Conservation (phyloP, 163 green algal species). For the Volvox carteri region DNA sequence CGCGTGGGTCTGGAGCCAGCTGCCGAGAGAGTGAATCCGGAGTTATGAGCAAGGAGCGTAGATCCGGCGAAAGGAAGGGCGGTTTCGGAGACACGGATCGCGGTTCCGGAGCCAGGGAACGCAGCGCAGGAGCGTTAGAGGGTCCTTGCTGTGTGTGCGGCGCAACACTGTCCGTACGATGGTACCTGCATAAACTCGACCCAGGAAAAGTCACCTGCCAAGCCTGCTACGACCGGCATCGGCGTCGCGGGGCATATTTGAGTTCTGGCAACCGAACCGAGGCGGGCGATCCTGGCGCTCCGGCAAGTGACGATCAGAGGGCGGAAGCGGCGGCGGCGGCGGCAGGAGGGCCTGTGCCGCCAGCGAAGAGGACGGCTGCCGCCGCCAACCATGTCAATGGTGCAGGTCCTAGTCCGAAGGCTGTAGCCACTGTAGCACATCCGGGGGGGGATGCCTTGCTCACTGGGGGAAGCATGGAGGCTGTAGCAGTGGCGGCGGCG, state of each 20-base stretch:
- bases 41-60: not conserved
- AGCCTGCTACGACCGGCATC: slow-evolving; percentile 39
- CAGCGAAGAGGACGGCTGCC: not conserved
- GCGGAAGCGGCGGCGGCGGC: not conserved
- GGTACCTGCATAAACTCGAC: slow-evolving; percentile 5
- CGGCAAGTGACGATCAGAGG: not conserved
- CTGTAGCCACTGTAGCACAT: not conserved
- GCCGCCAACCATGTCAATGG: too few relatives aligned
- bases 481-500: not conserved
- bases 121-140: not conserved
- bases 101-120: not conserved
- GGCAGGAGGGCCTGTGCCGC: not conserved
- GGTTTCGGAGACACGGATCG: not conserved
- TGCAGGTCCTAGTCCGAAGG: too few relatives aligned
- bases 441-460: not conserved
- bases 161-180: not conserved
- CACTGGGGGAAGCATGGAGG: too few relatives aligned
- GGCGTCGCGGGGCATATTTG: slow-evolving; percentile 22
- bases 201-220: not conserved
- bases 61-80: not conserved
- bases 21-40: not conserved
- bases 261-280: not conserved
- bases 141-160: slow-evolving; percentile 6
- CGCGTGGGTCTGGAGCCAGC: not conserved
- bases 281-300: not conserved